Percentiles rank a stretch among this genome's conserved stretches.
phyloP scores from a whole-genome alignment of 129 eudicot genomes.

The Escallonia rubra region DNA sequence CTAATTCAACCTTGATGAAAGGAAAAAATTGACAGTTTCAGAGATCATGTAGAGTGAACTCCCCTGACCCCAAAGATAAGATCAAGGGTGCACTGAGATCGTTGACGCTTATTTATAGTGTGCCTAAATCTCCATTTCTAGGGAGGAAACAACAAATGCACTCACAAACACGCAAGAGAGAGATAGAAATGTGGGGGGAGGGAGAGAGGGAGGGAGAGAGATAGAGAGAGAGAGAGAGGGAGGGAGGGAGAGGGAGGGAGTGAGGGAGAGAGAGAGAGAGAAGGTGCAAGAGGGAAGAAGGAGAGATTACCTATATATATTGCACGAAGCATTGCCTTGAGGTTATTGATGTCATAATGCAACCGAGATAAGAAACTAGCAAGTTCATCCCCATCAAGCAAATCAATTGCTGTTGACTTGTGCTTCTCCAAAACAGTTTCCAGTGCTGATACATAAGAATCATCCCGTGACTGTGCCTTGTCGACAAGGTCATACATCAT shows the following conservation, averaged over 20 bases:
- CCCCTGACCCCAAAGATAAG: too few species aligned
- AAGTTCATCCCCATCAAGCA: conserved; percentile 84
- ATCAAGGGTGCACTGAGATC: too few species aligned
- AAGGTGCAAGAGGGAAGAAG: too few species aligned
- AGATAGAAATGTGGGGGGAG: background rate
- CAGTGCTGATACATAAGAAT: conserved; percentile 60
- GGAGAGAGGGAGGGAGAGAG: too few species aligned
- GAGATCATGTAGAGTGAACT: too few species aligned
- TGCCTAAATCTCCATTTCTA: too few species aligned
- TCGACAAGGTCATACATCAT: conserved; percentile 94
- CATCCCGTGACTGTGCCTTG: conserved; percentile 83
- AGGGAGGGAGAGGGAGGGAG: too few species aligned
- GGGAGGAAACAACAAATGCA: too few species aligned
- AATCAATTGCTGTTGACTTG: conserved; percentile 64
- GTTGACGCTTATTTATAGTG: too few species aligned
- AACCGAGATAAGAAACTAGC: conserved; percentile 51
- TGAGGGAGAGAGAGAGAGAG: background rate
- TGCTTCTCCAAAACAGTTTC: conserved; percentile 91
- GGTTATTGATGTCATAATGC: conserved; percentile 64
- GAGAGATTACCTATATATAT: conserved; percentile 65
- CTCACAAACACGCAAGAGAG: background rate
- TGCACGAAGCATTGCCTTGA: conserved; percentile 94
- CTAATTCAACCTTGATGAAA: too few species aligned
- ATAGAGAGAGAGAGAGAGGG: background rate
- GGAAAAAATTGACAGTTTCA: too few species aligned